Base-by-base conservation (phyloP, 2,329 filamentous ascomycete genomes). In the Zasmidium angulare region DNA sequence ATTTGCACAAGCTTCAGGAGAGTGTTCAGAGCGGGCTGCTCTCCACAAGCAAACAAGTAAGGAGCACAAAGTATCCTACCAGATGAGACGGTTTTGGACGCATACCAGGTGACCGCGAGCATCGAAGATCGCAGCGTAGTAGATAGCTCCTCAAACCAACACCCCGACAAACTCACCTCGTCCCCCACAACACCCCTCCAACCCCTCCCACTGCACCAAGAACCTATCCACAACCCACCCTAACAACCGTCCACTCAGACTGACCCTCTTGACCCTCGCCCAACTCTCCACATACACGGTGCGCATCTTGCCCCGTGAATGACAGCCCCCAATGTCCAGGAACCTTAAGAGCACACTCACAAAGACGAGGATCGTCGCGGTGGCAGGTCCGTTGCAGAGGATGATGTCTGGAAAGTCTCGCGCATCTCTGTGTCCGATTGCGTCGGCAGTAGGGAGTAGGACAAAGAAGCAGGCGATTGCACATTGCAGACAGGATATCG, bases 251-350 rank as follows among this genome's bases (percentile, higher is more conserved):
- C 93, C 95, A 40, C 91, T 96, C 60, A 97, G 74, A 77, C 93
- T 98, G 64, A 98, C 76, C 12, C 85, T 88, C 65, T 83, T 87
- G 17, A 96, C 90, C 17, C 95, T 84, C 2, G 95, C 93, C 88
- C 93, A 97, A 20, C 90, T 95, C 79, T 99, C 95, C 24, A 97
- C 84, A 73, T 95, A 99, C 14, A 98, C 80, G 10, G 89, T 87
- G 63, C 86, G 85, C 78, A 93, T 87, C 63, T 82, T 83, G 24
- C 80, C 76, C 20, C 78, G 72, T 7, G 69, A 70, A 40, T 75
- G 63, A 29, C 69, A 74, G 10, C 76, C 74, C 23, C 55, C 48
- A 4, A 75, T 51, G 59, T 80, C 69, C 60, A 82, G 78, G 68
- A 85, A 80, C n/a, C 83, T 80, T 53, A 89, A 68, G 14, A 86